Evolutionary conservation across 495 filamentous ascomycete genomes (phyloP).

Genomic region (Podospora sp.): DNA sequence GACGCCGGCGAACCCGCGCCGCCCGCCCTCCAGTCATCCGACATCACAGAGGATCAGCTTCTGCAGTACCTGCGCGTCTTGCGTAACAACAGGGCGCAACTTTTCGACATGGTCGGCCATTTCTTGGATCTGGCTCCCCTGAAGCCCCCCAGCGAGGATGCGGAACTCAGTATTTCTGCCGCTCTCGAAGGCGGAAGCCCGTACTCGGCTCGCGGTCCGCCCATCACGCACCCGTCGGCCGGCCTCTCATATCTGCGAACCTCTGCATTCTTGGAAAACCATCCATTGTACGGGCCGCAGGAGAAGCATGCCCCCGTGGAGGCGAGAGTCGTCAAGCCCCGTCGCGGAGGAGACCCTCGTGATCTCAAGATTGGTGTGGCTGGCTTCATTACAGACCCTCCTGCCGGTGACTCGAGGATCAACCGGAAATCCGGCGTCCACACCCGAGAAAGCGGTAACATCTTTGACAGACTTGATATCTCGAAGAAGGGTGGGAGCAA

Average conservation of each 20-base stretch:
- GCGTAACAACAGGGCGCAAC: conserved; percentile 50
- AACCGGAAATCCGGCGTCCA: conserved; percentile 23
- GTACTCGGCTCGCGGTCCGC: conserved; percentile 66
- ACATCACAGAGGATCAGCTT: conserved; percentile 64
- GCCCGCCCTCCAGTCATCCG: conserved; percentile 29
- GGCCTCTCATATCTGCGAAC: conserved; percentile 85
- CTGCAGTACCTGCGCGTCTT: conserved; percentile 61
- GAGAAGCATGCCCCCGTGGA: conserved; percentile 60
- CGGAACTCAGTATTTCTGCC: neutral
- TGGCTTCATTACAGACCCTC: conserved; percentile 47
- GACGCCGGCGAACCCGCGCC: conserved; percentile 48
- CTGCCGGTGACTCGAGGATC: conserved; percentile 32
- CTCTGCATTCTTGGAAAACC: conserved; percentile 68
- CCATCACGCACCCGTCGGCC: conserved; percentile 86
- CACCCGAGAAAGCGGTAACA: conserved; percentile 29
- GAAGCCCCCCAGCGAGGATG: conserved; percentile 11
- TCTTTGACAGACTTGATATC: conserved; percentile 56
- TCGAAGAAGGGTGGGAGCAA: conserved; percentile 67
- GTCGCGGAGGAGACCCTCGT: conserved; percentile 16
- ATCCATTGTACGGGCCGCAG: conserved; percentile 82
- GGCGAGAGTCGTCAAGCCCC: conserved; percentile 69
- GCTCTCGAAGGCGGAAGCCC: conserved; percentile 34
- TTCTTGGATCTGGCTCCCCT: conserved; percentile 61
- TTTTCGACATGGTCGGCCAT: conserved; percentile 51
- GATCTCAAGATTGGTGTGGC: conserved; percentile 47